Conservation (phyloP, 331 rosid species). For the Quercus lobata region DNA sequence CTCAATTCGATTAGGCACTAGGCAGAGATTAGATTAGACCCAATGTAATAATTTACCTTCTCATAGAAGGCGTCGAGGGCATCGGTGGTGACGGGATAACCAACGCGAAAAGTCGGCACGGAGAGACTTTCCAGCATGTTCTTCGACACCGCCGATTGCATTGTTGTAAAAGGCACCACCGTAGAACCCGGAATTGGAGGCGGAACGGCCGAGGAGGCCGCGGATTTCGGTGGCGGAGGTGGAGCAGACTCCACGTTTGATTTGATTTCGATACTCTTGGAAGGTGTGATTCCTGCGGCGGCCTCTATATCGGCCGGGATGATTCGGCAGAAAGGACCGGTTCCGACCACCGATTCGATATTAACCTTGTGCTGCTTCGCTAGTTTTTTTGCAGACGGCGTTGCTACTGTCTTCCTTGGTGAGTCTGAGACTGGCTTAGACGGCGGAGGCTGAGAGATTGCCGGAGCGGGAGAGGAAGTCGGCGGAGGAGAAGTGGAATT, state of each 20-base stretch:
- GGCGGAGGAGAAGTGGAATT: constrained; percentile 36
- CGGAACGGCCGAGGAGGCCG: constrained; percentile 29
- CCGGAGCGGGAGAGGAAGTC: constrained; percentile 44
- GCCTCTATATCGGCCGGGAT: constrained; percentile 56
- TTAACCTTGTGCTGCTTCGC: constrained; percentile 93
- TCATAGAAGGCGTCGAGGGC: constrained; percentile 77
- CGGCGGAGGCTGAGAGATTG: constrained; percentile 32
- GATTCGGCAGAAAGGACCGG: constrained; percentile 73
- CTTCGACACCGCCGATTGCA: constrained; percentile 90
- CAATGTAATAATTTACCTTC: constrained; percentile 27
- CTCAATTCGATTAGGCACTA: neutral
- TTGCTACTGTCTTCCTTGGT: constrained; percentile 68
- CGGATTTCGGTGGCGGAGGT: constrained; percentile 32
- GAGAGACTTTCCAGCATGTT: constrained; percentile 88
- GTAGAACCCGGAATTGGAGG: constrained; percentile 80
- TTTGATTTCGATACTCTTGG: constrained; percentile 24
- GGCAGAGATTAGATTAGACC: no score
- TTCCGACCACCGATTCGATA: constrained; percentile 58
- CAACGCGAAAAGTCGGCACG: constrained; percentile 91
- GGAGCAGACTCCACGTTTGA: constrained; percentile 18
- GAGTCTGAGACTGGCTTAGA: constrained; percentile 29
- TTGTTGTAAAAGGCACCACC: constrained; percentile 77
- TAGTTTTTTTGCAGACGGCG: constrained; percentile 84
- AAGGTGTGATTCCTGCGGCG: constrained; percentile 44
- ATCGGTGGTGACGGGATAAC: constrained; percentile 76